Percentiles rank a stretch among this genome's conserved stretches.
Conservation (phyloP, 1,284 basidiomycete genomes). For the Rhodotorula sp. region DNA sequence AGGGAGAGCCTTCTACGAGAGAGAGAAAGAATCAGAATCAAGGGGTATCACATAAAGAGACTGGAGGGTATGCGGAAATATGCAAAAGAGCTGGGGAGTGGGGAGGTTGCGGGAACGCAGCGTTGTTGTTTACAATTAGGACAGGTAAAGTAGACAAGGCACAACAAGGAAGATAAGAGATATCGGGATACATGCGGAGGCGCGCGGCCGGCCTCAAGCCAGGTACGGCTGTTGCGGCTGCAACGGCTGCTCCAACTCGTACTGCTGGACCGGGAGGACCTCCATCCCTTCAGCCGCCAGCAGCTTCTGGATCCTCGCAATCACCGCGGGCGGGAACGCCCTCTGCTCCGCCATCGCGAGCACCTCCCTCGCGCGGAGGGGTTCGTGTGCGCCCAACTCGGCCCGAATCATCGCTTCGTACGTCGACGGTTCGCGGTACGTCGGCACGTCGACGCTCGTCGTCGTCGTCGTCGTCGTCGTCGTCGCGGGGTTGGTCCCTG, state of each 20-base stretch:
- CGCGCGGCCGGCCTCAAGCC: not conserved
- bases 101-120: not conserved
- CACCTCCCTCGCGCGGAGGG: constrained; percentile 66
- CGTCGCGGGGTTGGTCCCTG: constrained; percentile 52
- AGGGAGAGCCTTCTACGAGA: not conserved
- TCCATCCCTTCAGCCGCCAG: constrained; percentile 23
- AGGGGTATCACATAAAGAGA: not conserved
- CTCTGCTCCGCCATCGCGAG: constrained; percentile 72
- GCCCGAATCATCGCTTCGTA: constrained; percentile 79
- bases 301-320: constrained; percentile 26
- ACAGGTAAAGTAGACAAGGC: no score
- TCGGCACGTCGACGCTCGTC: constrained; percentile 53
- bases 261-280: not conserved
- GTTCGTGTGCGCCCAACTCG: constrained; percentile 76
- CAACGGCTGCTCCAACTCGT: not conserved
- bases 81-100: not conserved
- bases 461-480: no score
- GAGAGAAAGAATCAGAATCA: not conserved
- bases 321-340: constrained; percentile 48
- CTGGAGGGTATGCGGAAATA: not conserved
- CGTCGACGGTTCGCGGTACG: constrained; percentile 80
- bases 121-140: no score
- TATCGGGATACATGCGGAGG: no score
- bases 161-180: no score
- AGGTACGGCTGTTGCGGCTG: not conserved